phyloP scores from a whole-genome alignment of 257 asterid genomes.

The Nicotiana otophora region DNA sequence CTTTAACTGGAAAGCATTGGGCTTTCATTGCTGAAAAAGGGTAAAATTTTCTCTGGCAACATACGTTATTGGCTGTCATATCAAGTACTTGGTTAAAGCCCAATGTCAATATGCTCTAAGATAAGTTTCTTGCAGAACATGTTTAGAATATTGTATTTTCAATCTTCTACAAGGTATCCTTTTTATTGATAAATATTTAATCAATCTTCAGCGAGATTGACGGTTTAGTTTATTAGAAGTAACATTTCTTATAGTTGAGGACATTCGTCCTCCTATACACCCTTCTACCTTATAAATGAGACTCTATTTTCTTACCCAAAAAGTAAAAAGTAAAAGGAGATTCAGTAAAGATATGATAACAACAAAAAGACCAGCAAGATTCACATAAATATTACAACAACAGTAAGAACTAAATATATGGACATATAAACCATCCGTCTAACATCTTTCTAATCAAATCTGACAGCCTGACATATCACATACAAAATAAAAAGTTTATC shows the following conservation, averaged over 20 bases:
- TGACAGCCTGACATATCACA: neutral
- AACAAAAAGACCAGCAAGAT: neutral
- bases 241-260: neutral
- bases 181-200: neutral
- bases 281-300: neutral
- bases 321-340: neutral
- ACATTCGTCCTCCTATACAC: neutral
- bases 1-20: neutral
- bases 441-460: neutral
- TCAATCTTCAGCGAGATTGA: neutral
- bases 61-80: neutral
- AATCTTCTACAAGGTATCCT: neutral
- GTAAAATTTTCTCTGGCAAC: neutral
- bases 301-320: neutral
- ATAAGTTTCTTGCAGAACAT: neutral
- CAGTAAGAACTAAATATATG: neutral
- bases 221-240: neutral
- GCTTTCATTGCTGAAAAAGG: neutral
- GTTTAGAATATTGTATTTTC: neutral
- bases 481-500: neutral
- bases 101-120: neutral
- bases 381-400: neutral
- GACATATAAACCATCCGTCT: neutral
- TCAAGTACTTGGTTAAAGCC: conserved; percentile 2
- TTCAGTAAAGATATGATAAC: neutral